Evolutionary conservation across 306 rosid genomes (phyloP).

Genomic region (Glycine latifolia): DNA sequence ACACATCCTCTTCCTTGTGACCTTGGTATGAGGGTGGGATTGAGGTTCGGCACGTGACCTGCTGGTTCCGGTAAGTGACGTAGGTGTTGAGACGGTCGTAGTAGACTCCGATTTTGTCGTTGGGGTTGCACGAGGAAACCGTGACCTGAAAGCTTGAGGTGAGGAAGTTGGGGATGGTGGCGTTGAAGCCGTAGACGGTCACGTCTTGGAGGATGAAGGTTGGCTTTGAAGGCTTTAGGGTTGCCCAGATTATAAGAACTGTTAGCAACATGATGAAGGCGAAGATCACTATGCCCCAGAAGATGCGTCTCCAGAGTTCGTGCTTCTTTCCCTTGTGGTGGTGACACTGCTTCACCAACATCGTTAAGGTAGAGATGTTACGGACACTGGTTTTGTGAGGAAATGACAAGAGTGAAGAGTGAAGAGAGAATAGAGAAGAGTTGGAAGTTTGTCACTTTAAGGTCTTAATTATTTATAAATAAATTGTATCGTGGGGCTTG

Average conservation of each 20-base stretch:
- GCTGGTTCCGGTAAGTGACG: slow-evolving; percentile 74
- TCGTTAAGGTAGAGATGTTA: not conserved
- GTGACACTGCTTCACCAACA: slow-evolving; percentile 68
- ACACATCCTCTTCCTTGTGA: slow-evolving; percentile 76
- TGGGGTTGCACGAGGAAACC: slow-evolving; percentile 79
- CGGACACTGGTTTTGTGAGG: not conserved
- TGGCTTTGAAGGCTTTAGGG: slow-evolving; percentile 79
- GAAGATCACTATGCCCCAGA: slow-evolving; percentile 59
- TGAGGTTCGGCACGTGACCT: slow-evolving; percentile 71
- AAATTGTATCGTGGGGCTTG: slow-evolving; percentile 4
- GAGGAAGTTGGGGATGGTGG: slow-evolving; percentile 73
- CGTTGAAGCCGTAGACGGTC: slow-evolving; percentile 91
- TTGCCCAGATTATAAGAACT: slow-evolving; percentile 77
- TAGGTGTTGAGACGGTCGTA: slow-evolving; percentile 81
- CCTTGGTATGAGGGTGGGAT: slow-evolving; percentile 90
- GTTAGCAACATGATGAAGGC: slow-evolving; percentile 65
- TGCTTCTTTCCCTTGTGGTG: slow-evolving; percentile 58
- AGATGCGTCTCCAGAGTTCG: slow-evolving; percentile 23
- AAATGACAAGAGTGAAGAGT: not conserved
- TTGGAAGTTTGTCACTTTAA: slow-evolving; percentile 7
- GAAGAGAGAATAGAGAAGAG: not conserved
- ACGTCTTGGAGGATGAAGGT: slow-evolving; percentile 89
- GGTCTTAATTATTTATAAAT: slow-evolving; percentile 12
- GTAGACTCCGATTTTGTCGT: slow-evolving; percentile 82
- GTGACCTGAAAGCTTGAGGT: slow-evolving; percentile 88